These are phyloP conservation scores for Vitis amurensis DNA, from an alignment of 164 flowering plant species.

Conservation along the genomic window DNA sequence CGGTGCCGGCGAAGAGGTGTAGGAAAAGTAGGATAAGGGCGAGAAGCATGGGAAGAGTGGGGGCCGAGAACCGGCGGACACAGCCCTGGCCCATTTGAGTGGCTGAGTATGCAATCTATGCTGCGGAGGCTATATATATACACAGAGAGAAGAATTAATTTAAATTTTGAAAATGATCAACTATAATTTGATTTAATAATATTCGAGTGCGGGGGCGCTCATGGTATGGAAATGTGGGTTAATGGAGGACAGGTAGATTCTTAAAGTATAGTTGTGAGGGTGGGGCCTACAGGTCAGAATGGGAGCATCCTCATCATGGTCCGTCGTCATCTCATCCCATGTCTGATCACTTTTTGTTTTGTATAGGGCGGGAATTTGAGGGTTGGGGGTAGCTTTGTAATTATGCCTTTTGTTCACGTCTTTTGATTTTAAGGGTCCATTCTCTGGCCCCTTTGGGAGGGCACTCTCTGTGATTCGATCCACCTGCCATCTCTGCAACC, in stretches of 20 bases:
- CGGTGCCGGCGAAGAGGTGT: constrained; percentile 13
- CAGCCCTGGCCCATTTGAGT: constrained; percentile 9
- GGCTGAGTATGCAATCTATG: background rate
- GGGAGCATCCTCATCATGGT: constrained; percentile 11
- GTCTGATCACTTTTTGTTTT: background rate
- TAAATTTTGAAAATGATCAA: background rate
- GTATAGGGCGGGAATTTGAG: constrained; percentile 7
- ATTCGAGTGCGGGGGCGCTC: constrained; percentile 23
- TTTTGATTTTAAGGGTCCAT: too few species aligned
- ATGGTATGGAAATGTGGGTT: constrained; percentile 18
- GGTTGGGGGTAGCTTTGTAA: constrained; percentile 2
- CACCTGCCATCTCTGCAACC: too few species aligned
- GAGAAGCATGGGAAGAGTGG: constrained; percentile 8
- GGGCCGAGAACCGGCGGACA: background rate
- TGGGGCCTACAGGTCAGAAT: constrained; percentile 23
- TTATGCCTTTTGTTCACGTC: too few species aligned
- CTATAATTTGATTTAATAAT: background rate
- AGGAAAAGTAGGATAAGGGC: constrained; percentile 7
- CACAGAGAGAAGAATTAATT: background rate
- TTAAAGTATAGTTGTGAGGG: constrained; percentile 16
- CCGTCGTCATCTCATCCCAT: constrained; percentile 6
- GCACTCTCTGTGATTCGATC: too few species aligned
- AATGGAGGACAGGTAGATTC: constrained; percentile 48
- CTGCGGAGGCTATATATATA: constrained; percentile 7
- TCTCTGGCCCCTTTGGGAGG: too few species aligned